Base-by-base conservation (phyloP, 75 land plant genomes). In the Cupressus sempervirens region DNA sequence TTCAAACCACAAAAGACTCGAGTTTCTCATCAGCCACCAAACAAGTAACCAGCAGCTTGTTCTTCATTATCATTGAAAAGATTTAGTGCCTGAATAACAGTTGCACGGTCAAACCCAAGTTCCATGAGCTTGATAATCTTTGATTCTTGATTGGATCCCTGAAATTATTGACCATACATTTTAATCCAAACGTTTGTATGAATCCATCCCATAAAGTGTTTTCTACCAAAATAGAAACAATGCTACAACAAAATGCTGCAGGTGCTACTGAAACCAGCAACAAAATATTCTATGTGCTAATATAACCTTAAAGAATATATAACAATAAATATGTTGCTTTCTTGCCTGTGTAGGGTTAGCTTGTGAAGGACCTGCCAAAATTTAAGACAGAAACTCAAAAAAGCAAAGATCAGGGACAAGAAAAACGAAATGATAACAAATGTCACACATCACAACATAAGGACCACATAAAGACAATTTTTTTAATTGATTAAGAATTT, bases 21-120 rank as follows among this genome's bases (percentile, higher is more conserved):
- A 50, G 41, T 32, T 29, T 67, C 41, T 35, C 34, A 23, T 89
- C 83, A 96, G 62, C 98, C 96, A n/a, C 98, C 99, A 91, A 97
- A 97, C 50, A 97, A 90, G 86, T 86, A 96, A 32, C 93, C 92
- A 36, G 99, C 99, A 40, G 99, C 99, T 83, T 93, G 94, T 16
- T 97, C 99, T 90, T 94, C 99, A 86, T 97, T 94, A 3, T 98
- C 99, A 84, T 94, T 90, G 85, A 90, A 96, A 13, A 97, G 70
- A n/a, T 84, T 88, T 23, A 97, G 93, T 34, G 99, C 99, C 83
- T 96, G 93, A 75, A 89, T 84, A 2, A 90, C 98, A 23, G 93
- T 70, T 41, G 83, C 88, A 32, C 98, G 88, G 65, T 85, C 93
- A 87, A 97, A 97, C 3, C 99, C 99, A 43, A 97, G 95, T 45